A percentile compares a stretch with the other conserved stretches of the same genome.
phyloP scores from a whole-genome alignment of 495 filamentous ascomycete genomes.

The Penicillium taxi region DNA sequence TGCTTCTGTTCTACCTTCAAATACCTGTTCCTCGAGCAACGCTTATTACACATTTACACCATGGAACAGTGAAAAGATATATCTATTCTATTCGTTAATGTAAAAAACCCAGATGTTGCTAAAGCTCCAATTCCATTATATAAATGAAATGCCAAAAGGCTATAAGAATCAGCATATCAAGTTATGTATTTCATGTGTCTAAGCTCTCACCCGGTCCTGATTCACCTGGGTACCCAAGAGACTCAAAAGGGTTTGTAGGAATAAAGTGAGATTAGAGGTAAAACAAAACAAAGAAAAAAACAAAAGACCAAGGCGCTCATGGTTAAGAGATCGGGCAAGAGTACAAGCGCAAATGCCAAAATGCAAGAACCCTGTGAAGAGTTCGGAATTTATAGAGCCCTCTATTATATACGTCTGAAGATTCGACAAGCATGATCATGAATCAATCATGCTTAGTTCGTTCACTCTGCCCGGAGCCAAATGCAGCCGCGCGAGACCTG shows the following conservation, averaged over 20 bases:
- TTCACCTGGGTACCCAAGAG: background rate
- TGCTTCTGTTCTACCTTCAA: too few relatives aligned
- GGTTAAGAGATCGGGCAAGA: slow-evolving; percentile 2
- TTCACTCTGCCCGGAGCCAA: slow-evolving; percentile 12
- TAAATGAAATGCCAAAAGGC: too few relatives aligned
- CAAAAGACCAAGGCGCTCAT: slow-evolving; percentile 18
- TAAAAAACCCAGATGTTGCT: too few relatives aligned
- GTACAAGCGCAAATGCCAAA: slow-evolving; percentile 6
- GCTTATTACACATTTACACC: too few relatives aligned
- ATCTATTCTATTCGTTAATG: too few relatives aligned
- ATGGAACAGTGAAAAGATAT: too few relatives aligned
- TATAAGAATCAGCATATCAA: too few relatives aligned
- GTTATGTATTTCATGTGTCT: too few relatives aligned
- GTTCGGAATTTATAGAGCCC: slow-evolving; percentile 10
- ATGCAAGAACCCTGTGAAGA: slow-evolving; percentile 9
- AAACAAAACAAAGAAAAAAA: slow-evolving; percentile 5
- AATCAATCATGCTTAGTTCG: slow-evolving; percentile 29
- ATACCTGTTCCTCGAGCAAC: too few relatives aligned
- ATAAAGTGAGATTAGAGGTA: slow-evolving; percentile 1
- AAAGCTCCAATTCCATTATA: too few relatives aligned
- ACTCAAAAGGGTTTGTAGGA: slow-evolving; percentile 3
- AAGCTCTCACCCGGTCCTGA: too few relatives aligned
- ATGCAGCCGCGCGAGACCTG: slow-evolving; percentile 32
- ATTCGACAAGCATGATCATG: slow-evolving; percentile 7
- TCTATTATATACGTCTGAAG: slow-evolving; percentile 26